Conservation (phyloP, 257 asterid species). For the Ajuga chamaepitys region DNA sequence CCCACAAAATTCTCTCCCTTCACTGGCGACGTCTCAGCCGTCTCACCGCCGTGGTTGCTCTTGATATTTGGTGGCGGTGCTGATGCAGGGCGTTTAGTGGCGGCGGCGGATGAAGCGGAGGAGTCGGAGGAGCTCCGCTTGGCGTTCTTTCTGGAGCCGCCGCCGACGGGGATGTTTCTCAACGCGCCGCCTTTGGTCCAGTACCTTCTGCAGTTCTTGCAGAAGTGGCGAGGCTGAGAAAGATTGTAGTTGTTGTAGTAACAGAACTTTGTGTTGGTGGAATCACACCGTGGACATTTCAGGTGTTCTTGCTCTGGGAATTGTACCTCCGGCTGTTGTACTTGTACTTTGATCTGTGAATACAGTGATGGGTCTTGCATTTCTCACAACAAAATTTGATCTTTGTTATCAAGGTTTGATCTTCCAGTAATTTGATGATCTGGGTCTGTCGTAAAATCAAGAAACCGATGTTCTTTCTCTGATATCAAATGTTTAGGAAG, state of each 20-base stretch:
- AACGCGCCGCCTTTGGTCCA: constrained; percentile 98
- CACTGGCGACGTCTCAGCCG: constrained; percentile 28
- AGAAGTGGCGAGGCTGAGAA: constrained; percentile 95
- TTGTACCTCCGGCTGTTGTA: constrained; percentile 30
- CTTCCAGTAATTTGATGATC: background rate
- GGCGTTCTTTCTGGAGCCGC: constrained; percentile 67
- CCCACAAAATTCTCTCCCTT: constrained; percentile 26
- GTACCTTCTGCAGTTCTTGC: constrained; percentile 75
- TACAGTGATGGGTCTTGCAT: constrained; percentile 84
- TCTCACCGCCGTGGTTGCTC: constrained; percentile 11
- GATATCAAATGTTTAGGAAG: background rate
- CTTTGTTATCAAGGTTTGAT: constrained; percentile 2
- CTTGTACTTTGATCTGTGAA: constrained; percentile 48
- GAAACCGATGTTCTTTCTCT: background rate
- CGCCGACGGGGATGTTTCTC: constrained; percentile 89
- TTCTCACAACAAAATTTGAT: background rate
- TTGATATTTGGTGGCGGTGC: background rate
- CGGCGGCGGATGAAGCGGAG: constrained; percentile 23
- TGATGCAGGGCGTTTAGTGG: constrained; percentile 19
- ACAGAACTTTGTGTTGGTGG: constrained; percentile 80
- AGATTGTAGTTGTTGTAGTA: constrained; percentile 92
- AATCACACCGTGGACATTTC: constrained; percentile 85
- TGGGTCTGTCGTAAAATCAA: constrained; percentile 6
- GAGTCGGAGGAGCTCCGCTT: constrained; percentile 51
- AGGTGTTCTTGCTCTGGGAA: constrained; percentile 80